phyloP scores from a whole-genome alignment of 2,329 filamentous ascomycete species.

The Aspergillus persii region DNA sequence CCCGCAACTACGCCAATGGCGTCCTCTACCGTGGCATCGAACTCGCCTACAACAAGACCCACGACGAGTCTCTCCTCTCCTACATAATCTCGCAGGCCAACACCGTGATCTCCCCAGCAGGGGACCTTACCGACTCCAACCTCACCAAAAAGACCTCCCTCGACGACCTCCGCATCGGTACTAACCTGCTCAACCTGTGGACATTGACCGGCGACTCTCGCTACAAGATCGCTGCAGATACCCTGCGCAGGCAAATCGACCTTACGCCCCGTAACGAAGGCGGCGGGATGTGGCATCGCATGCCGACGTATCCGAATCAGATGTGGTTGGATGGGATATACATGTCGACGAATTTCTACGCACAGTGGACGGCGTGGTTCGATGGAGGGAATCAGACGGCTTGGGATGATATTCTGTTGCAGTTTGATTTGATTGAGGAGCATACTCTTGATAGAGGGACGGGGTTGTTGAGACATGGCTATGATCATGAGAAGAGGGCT shows the following conservation, averaged over 20 bases:
- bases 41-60: conserved; percentile 16
- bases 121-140: conserved; percentile 3
- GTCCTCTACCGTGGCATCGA: conserved; percentile 15
- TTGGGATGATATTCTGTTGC: conserved; percentile 16
- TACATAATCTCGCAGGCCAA: conserved; percentile 13
- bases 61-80: conserved; percentile 1
- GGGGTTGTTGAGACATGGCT: conserved; percentile 12
- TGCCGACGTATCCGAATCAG: conserved; percentile 15
- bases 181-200: conserved; percentile 15
- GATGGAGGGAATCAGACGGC: conserved; percentile 12
- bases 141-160: conserved; percentile 8
- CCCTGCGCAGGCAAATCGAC: conserved; percentile 12
- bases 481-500: conserved; percentile 11
- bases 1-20: conserved; percentile 16
- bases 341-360: conserved; percentile 15
- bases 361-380: conserved; percentile 15
- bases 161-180: conserved; percentile 16
- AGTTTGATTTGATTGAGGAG: conserved; percentile 16
- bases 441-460: conserved; percentile 5
- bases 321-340: conserved; percentile 21
- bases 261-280: conserved; percentile 14
- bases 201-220: conserved; percentile 10
- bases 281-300: conserved; percentile 16
- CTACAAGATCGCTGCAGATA: conserved; percentile 16
- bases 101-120: conserved; percentile 7